Percentiles rank a stretch among this genome's conserved stretches.
These are phyloP conservation scores for Colletotrichum theobromicola DNA, from an alignment of 2,329 filamentous ascomycete genomes.

Conservation along the genomic window DNA sequence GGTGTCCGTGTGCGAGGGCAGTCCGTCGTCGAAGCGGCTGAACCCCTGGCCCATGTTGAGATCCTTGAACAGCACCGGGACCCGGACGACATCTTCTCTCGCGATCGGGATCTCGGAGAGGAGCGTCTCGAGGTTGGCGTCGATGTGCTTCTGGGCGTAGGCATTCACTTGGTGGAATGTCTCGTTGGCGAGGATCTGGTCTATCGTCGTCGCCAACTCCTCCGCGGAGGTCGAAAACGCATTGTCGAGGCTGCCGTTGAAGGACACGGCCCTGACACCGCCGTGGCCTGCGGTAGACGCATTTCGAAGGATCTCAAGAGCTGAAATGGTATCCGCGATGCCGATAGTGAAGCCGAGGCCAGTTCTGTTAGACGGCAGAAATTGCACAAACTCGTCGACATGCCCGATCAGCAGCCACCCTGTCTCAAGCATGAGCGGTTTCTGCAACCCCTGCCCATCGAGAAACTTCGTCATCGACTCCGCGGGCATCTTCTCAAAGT, in stretches of 20 bases:
- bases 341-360: conserved; percentile 26
- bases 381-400: conserved; percentile 39
- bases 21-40: not conserved
- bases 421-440: conserved; percentile 37
- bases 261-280: not conserved
- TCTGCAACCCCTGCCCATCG: conserved; percentile 37
- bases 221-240: not conserved
- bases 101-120: conserved; percentile 22
- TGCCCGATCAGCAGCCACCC: conserved; percentile 36
- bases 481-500: conserved; percentile 27
- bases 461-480: conserved; percentile 32
- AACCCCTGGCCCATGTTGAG: not conserved
- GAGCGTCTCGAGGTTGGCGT: conserved; percentile 5
- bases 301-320: conserved; percentile 27
- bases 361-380: conserved; percentile 26
- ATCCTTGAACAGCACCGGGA: conserved; percentile 25
- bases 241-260: not conserved
- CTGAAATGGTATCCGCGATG: conserved; percentile 26
- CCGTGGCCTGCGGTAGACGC: conserved; percentile 29
- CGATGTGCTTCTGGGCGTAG: conserved; percentile 18
- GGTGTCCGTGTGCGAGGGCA: not conserved
- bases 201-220: conserved; percentile 10
- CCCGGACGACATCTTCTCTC: conserved; percentile 26
- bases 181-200: conserved; percentile 12
- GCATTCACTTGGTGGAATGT: conserved; percentile 7